These are phyloP conservation scores for Boeremia lycopersici DNA, from an alignment of 2,329 filamentous ascomycete genomes.

Conservation along the genomic window DNA sequence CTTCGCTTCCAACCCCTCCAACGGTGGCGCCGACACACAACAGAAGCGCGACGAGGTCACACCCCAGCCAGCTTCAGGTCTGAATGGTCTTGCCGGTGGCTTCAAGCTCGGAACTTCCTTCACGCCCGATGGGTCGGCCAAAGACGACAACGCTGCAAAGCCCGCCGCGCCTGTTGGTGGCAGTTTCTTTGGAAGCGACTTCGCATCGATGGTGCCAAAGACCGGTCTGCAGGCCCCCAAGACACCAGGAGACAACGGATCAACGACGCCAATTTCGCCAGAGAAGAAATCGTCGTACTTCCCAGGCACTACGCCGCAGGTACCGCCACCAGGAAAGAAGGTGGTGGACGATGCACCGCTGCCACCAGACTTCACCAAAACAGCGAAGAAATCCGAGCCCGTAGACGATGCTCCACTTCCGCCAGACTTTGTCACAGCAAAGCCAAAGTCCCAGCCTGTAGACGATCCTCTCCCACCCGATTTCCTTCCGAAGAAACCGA, in stretches of 20 bases:
- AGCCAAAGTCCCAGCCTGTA: slow-evolving; percentile 35
- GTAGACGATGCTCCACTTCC: slow-evolving; percentile 46
- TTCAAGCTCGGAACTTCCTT: slow-evolving; percentile 74
- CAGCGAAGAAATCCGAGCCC: slow-evolving; percentile 32
- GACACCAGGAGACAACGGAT: slow-evolving; percentile 48
- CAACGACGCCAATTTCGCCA: slow-evolving; percentile 44
- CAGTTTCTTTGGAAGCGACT: slow-evolving; percentile 66
- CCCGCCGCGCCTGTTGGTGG: slow-evolving; percentile 51
- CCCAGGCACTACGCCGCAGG: slow-evolving; percentile 36
- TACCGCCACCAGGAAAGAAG: slow-evolving; percentile 39
- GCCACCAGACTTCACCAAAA: slow-evolving; percentile 44
- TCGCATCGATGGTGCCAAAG: slow-evolving; percentile 64
- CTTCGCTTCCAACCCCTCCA: slow-evolving; percentile 37
- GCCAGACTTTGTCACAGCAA: slow-evolving; percentile 41
- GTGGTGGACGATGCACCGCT: slow-evolving; percentile 46
- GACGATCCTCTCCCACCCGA: slow-evolving; percentile 50
- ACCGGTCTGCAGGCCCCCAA: slow-evolving; percentile 32
- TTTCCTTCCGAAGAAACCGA: slow-evolving; percentile 37
- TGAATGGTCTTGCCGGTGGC: slow-evolving; percentile 48
- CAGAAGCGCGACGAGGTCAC: slow-evolving; percentile 42
- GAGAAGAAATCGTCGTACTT: slow-evolving; percentile 32
- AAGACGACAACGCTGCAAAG: slow-evolving; percentile 65
- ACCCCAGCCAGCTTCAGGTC: slow-evolving; percentile 30
- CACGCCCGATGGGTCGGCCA: slow-evolving; percentile 66
- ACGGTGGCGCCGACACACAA: slow-evolving; percentile 19